These are phyloP conservation scores for Diaporthe vaccinii DNA, from an alignment of 2,329 filamentous ascomycete species.

Conservation along the genomic window DNA sequence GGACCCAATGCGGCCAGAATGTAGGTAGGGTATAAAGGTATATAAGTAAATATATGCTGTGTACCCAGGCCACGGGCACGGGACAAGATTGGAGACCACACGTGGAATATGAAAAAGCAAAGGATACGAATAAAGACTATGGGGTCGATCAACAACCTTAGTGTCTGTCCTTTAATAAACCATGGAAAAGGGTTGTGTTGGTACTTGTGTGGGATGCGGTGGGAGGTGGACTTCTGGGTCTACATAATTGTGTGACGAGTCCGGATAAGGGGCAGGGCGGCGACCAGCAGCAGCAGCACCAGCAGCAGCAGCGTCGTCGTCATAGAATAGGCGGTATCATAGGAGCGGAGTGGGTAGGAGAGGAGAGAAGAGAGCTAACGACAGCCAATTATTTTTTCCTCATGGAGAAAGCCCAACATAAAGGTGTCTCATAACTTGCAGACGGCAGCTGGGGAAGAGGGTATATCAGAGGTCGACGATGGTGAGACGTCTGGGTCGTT, in stretches of 20 bases:
- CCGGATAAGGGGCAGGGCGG: slow-evolving; percentile 21
- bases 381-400: not conserved
- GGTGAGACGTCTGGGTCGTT: slow-evolving; percentile 23
- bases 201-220: slow-evolving; percentile 17
- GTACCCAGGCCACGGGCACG: not conserved
- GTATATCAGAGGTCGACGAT: slow-evolving; percentile 15
- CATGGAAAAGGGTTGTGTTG: slow-evolving; percentile 14
- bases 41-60: slow-evolving; percentile 6
- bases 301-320: not conserved
- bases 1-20: not conserved
- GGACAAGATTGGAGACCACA: not conserved
- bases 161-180: slow-evolving; percentile 14
- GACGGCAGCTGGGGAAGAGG: slow-evolving; percentile 13
- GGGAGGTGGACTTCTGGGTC: slow-evolving; percentile 26
- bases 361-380: not conserved
- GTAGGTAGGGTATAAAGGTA: not conserved
- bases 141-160: slow-evolving; percentile 26
- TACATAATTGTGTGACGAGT: slow-evolving; percentile 19
- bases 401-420: not conserved
- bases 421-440: not conserved
- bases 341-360: not conserved
- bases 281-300: not conserved
- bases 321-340: slow-evolving; percentile 9
- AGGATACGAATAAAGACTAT: not conserved
- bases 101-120: slow-evolving; percentile 1